Percentiles rank a stretch among this genome's conserved stretches.
These are phyloP conservation scores for Backusella macrospora DNA, from an alignment of 192 early-diverging fungal genomes.

Conservation along the genomic window DNA sequence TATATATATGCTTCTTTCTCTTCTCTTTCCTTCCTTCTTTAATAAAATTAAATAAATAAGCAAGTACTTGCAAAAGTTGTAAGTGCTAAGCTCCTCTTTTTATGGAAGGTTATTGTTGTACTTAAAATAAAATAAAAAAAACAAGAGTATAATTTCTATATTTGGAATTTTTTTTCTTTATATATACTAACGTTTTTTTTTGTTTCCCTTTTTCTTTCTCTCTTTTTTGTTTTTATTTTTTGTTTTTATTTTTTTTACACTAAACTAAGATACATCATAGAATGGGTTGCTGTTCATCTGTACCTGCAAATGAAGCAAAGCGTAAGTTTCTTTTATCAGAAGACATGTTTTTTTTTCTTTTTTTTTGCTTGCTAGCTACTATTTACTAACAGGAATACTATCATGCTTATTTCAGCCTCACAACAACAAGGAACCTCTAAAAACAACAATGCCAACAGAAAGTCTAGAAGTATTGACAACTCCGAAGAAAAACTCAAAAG, in stretches of 20 bases:
- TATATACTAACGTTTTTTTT: background rate
- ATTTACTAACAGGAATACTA: background rate
- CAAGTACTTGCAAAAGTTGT: no score
- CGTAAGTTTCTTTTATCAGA: background rate
- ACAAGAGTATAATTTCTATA: background rate
- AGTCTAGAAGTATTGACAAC: background rate
- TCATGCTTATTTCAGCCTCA: background rate
- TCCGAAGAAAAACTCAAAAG: background rate
- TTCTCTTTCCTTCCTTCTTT: background rate
- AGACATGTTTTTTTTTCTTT: background rate
- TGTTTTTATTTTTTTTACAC: background rate
- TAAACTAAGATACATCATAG: background rate
- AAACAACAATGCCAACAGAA: background rate
- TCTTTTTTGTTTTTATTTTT: background rate
- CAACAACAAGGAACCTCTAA: background rate
- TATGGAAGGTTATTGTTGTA: no score
- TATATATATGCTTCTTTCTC: background rate
- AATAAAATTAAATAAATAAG: background rate
- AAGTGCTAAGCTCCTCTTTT: no score
- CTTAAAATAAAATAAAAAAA: background rate
- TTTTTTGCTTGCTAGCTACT: background rate
- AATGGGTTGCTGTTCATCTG: constrained; percentile 8
- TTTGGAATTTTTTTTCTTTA: constrained; percentile 7
- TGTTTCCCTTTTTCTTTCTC: background rate
- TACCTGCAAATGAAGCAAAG: background rate